Base-by-base conservation (phyloP, 306 rosid genomes). In the Bauhinia variegata region DNA sequence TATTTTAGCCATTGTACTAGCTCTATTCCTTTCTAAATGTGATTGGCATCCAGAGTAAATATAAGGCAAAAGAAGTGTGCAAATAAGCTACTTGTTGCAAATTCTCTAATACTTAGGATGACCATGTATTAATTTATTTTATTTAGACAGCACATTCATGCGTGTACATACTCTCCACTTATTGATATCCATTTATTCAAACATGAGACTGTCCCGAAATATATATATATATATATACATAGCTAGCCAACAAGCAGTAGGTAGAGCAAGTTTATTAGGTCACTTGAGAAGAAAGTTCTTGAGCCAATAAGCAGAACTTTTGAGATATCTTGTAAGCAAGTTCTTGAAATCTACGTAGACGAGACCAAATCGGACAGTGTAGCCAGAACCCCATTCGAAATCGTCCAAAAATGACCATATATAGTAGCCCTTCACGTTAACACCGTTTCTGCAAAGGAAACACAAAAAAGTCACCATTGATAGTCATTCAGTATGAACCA, bases 341-440 rank as follows among this genome's bases (percentile, higher is more conserved):
- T 81, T 37, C n/a, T 70, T 59, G 39, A 5, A 83, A 68, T 86
- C 87, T 0, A 84, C 73, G 13, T 50, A 79, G 23, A 74, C 31
- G 37, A 86, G 14, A 1, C 89, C 89, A 61, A 83, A 86, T 12
- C 89, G 70, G 50, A 79, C 78, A 0, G 89, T 76, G 54, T 73
- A 86, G 0, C 91, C 91, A 11, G 79, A 72, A 48, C 76, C 78
- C 88, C 91, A 81, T 52, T 86, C 88, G 33, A 67, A 86, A 57
- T 76, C 81, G 16, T 86, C 88, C 4, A 70, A 54, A 53, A 73
- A 81, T 33, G 83, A 62, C 91, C 91, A 86, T 3, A 73, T 80
- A 60, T 69, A 79, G 50, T 70, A 79, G 3, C 84, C 84, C 43
- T 70, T 79, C 67, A 79, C 63, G 4, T 75, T 79, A 7, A 61